Conservation (phyloP, 805 yeast species). For the Metschnikowia anglica region DNA sequence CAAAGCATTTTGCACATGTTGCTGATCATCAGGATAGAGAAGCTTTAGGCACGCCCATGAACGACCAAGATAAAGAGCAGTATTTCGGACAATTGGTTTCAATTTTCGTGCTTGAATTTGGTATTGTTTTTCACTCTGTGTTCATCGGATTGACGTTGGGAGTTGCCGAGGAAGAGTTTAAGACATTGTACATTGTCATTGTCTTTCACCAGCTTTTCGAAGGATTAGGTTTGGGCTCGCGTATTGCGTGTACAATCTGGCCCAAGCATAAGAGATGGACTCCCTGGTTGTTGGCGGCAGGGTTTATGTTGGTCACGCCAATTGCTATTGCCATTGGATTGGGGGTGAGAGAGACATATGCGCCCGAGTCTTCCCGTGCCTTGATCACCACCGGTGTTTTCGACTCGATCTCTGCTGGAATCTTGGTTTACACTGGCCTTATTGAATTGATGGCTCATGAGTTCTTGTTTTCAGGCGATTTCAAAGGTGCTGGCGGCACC, state of each 20-base stretch:
- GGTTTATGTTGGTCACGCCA: slow-evolving; percentile 34
- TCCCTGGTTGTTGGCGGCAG: slow-evolving; percentile 44
- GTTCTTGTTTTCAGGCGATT: slow-evolving; percentile 33
- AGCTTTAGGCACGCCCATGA: slow-evolving; percentile 35
- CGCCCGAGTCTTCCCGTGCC: slow-evolving; percentile 34
- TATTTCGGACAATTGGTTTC: slow-evolving; percentile 58
- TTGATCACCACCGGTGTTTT: slow-evolving; percentile 35
- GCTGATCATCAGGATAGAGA: slow-evolving; percentile 45
- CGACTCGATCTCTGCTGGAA: slow-evolving; percentile 37
- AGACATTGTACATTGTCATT: slow-evolving; percentile 65
- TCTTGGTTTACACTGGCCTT: slow-evolving; percentile 36
- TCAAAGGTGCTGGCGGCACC: slow-evolving; percentile 24
- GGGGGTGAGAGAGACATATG: slow-evolving; percentile 34
- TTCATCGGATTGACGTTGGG: slow-evolving; percentile 79
- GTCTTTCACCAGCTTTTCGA: slow-evolving; percentile 81
- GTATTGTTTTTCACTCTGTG: slow-evolving; percentile 79
- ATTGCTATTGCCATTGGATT: slow-evolving; percentile 38
- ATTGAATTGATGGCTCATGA: slow-evolving; percentile 43
- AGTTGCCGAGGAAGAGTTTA: slow-evolving; percentile 74
- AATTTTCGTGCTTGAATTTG: slow-evolving; percentile 68
- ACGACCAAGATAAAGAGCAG: slow-evolving; percentile 39
- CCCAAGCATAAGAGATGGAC: slow-evolving; percentile 46
- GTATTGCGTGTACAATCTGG: slow-evolving; percentile 63
- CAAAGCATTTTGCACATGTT: slow-evolving; percentile 46
- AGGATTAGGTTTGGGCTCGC: slow-evolving; percentile 81